These are phyloP conservation scores for Sugiyamaella grinbergsii DNA, from an alignment of 1,139 yeast species.

Conservation along the genomic window DNA sequence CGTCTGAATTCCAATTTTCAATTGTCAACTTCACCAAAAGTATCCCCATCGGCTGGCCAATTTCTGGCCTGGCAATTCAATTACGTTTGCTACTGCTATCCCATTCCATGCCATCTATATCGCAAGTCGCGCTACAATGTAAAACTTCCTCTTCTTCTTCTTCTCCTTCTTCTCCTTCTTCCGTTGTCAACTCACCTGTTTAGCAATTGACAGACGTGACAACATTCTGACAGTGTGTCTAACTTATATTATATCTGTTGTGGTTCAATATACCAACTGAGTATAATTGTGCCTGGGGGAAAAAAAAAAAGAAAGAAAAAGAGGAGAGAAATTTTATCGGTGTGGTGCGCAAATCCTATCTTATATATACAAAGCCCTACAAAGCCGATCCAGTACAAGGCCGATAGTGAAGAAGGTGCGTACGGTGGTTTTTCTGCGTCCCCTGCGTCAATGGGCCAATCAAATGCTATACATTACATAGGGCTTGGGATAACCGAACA, in stretches of 20 bases:
- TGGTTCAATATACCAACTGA: slow-evolving; percentile 6
- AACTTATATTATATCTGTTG: not conserved
- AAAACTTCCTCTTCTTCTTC: no score
- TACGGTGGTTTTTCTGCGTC: slow-evolving; percentile 1
- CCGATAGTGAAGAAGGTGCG: not conserved
- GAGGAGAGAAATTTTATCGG: not conserved
- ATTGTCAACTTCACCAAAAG: not conserved
- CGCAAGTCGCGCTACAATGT: no score
- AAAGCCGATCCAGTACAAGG: not conserved
- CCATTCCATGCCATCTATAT: no score
- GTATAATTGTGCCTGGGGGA: slow-evolving; percentile 8
- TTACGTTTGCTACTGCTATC: no score
- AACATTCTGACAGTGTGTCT: slow-evolving; percentile 23
- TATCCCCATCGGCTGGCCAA: no score
- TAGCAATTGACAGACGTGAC: slow-evolving; percentile 28
- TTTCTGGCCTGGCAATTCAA: no score
- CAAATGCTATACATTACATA: slow-evolving; percentile 14
- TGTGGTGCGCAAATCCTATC: slow-evolving; percentile 9
- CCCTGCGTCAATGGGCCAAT: slow-evolving; percentile 7
- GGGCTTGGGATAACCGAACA: slow-evolving; percentile 8
- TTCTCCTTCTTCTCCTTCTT: no score
- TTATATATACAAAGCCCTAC: slow-evolving; percentile 10
- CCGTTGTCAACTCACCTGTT: slow-evolving; percentile 22
- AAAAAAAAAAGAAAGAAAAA: slow-evolving; percentile 13
- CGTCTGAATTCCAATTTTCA: no score